Evolutionary conservation across 345 rosid species (phyloP), one percentile per base, ranked within the genome.

Genomic region (Nephelium lappaceum): DNA sequence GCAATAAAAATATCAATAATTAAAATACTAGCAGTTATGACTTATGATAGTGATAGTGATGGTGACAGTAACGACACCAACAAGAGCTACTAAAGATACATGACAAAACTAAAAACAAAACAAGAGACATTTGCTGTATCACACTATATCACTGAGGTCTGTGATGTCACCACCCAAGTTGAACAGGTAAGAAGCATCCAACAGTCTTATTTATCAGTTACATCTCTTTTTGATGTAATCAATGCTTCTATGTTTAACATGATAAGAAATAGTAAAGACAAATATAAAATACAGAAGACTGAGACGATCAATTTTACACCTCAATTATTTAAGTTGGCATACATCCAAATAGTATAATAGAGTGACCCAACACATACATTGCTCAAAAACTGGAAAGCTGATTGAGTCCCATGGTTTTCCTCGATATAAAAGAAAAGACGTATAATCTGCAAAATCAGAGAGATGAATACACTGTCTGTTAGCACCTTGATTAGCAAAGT

Each of bases 401-500:
- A n/a, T n/a, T n/a, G n/a, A n/a, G n/a, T n/a, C n/a, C n/a, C n/a
- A n/a, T 91, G 86, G 85, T 91, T 93, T 86, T 95, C 98, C 89
- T 96, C 88, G 78, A 91, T 81, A 86, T 94, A 92, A 71, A 87
- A 72, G 85, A 96, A 96, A 74, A 96, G 95, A 67, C 89, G 90
- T 82, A 94, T 96, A 61, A 94, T 87, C 99, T 96, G 93, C 92
- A n/a, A 81, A 81, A 78, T 31, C 79, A 11, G 76, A 81, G 62
- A 25, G 74, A 63, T 71, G 57, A 36, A 47, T 66, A 31, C 72
- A 53, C 27, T 25, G 68, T 67, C 67, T 53, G 64, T 80, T 27
- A 78, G 81, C 66, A 78, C 14, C 65, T 63, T 5, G 47, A 39
- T 16, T 71, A 21, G 31, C 57, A 23, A 70, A 70, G 24, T 31